Evolutionary conservation across 2,329 filamentous ascomycete genomes (phyloP), one percentile per base, ranked within the genome.

Genomic region (Eurotiales sp.): DNA sequence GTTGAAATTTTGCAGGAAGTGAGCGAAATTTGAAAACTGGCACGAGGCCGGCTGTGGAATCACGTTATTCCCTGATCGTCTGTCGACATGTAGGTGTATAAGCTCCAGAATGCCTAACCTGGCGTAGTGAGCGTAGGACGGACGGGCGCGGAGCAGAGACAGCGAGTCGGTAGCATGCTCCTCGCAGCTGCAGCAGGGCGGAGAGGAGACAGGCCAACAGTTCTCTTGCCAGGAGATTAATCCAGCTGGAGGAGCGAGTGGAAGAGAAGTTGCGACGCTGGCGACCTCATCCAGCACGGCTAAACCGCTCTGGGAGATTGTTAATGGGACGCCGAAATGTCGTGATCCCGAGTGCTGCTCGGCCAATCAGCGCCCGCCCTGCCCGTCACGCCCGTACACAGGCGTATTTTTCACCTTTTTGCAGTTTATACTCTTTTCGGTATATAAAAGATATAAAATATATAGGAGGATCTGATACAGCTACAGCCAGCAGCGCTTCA

Each of bases 281-380:
- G 22, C 39, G 29, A 49, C 30, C 41, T 23, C n/a, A 50, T 37
- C 22, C 27, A 10, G 32, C 21, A 14, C 40, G 30, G n/a, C 46
- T 37, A 50, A n/a, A 14, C 39, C 39, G 40, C 7, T 54, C 63
- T 65, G 61, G 59, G 55, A 56, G 65, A 71, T 70, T 67, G 68
- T 68, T 68, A 65, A 71, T 71, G 61, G 56, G 65, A 69, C 69
- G 68, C 66, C 64, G 65, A 70, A 69, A 71, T 71, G 68, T 71
- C 68, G 68, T 69, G 65, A 71, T 71, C 64, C 59, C 41, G 22
- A 15, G 41, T 58, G 52, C 66, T 60, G 0, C 58, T 68, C 64
- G 54, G 65, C 58, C 62, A 49, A 59, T 59, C 10, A 32, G 8
- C 6, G 5, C 15, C 32, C 30, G 30, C n/a, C n/a, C 4, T 12